phyloP scores from a whole-genome alignment of 2,329 filamentous ascomycete genomes.

The Zopfia rhizophila region DNA sequence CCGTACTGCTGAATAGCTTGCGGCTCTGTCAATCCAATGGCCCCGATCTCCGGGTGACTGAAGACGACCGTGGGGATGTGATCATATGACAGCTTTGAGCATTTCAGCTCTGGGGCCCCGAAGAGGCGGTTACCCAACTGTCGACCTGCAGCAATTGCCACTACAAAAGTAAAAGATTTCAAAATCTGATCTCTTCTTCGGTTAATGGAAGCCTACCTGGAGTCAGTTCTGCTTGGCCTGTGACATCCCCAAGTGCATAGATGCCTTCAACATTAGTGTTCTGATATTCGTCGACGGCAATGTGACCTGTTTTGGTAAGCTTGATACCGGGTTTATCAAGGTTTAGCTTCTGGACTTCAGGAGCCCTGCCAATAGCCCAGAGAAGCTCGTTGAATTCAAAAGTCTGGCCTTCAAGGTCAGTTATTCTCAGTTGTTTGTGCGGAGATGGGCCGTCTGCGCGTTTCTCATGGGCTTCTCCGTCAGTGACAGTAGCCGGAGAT shows the following conservation, averaged over 20 bases:
- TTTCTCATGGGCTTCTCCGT: conserved; percentile 64
- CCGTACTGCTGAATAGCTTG: conserved; percentile 75
- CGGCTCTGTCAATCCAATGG: conserved; percentile 80
- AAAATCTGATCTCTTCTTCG: conserved; percentile 64
- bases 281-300: conserved; percentile 79
- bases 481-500: conserved; percentile 58
- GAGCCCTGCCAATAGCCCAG: conserved; percentile 81
- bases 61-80: conserved; percentile 86
- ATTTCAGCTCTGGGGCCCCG: conserved; percentile 63
- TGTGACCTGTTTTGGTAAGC: conserved; percentile 69
- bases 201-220: conserved; percentile 12
- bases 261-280: conserved; percentile 79
- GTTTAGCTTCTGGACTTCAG: conserved; percentile 73
- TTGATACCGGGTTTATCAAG: conserved; percentile 74
- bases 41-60: conserved; percentile 80
- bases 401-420: conserved; percentile 68
- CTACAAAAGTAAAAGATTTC: conserved; percentile 72
- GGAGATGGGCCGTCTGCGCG: conserved; percentile 18
- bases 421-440: conserved; percentile 21
- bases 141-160: conserved; percentile 83
- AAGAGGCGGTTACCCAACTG: conserved; percentile 79
- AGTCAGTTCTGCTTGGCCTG: conserved; percentile 68
- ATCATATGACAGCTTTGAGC: conserved; percentile 74
- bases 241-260: conserved; percentile 80
- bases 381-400: conserved; percentile 76